phyloP scores from a whole-genome alignment of 2,329 filamentous ascomycete genomes.

The Magnaporthales sp. region DNA sequence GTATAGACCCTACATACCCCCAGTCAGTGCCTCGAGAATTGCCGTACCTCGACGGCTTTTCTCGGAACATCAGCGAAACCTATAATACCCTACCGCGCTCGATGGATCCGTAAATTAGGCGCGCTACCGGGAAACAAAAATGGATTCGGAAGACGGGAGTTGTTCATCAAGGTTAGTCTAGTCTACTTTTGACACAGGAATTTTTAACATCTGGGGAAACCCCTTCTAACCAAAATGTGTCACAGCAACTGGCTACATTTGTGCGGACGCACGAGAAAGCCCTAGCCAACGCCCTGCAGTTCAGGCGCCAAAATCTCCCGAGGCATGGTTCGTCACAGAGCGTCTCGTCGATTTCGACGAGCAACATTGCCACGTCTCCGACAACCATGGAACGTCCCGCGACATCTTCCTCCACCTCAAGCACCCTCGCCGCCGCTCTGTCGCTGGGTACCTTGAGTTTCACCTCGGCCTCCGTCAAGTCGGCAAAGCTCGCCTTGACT shows the following conservation, averaged over 20 bases:
- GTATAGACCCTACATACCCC: not conserved
- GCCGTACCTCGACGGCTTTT: not conserved
- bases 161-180: conserved; percentile 68
- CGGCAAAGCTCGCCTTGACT: conserved; percentile 84
- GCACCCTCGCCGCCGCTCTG: conserved; percentile 72
- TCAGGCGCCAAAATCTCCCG: conserved; percentile 61
- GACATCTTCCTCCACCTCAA: conserved; percentile 60
- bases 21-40: not conserved
- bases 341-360: conserved; percentile 44
- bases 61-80: conserved; percentile 2
- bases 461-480: conserved; percentile 76
- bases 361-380: conserved; percentile 38
- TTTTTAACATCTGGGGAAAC: too few relatives aligned
- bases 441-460: conserved; percentile 82
- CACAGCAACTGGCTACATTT: conserved; percentile 86
- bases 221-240: conserved; percentile 18
- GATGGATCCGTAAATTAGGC: conserved; percentile 36
- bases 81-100: conserved; percentile 16
- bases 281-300: conserved; percentile 87
- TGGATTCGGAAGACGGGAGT: conserved; percentile 87
- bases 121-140: conserved; percentile 33
- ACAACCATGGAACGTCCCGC: conserved; percentile 53
- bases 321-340: conserved; percentile 64
- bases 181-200: not conserved
- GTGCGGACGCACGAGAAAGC: conserved; percentile 97